Percentiles rank a stretch among this genome's conserved stretches.
phyloP scores from a whole-genome alignment of 2,329 filamentous ascomycete genomes.

The Allantophomopsis cytisporea region DNA sequence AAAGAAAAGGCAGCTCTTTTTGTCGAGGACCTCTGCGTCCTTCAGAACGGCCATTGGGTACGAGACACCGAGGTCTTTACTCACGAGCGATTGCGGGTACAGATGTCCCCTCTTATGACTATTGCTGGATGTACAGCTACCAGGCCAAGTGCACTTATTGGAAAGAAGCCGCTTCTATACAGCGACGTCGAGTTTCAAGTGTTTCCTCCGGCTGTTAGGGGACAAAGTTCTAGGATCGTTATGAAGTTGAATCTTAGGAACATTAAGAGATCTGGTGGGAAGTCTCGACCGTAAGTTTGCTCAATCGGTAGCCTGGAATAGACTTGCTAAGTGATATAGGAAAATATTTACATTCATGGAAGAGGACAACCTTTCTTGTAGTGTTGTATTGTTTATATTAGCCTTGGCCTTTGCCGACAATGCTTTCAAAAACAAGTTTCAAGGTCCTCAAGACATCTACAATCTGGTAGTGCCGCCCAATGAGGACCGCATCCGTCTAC shows the following conservation, averaged over 20 bases:
- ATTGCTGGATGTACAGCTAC: slow-evolving; percentile 12
- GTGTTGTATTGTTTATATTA: slow-evolving; percentile 9
- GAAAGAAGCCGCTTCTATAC: slow-evolving; percentile 9
- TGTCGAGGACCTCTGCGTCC: slow-evolving; percentile 11
- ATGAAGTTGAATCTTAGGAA: slow-evolving; percentile 12
- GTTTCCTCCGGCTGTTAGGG: slow-evolving; percentile 9
- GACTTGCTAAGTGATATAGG: slow-evolving; percentile 5
- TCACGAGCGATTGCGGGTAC: slow-evolving; percentile 12
- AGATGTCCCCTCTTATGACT: slow-evolving; percentile 9
- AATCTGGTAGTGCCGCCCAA: slow-evolving; percentile 9
- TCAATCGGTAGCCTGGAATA: background rate
- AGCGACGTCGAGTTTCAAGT: slow-evolving; percentile 14
- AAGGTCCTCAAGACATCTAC: slow-evolving; percentile 11
- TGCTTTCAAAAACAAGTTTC: slow-evolving; percentile 12
- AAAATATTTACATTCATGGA: slow-evolving; percentile 14
- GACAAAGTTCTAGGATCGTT: slow-evolving; percentile 8
- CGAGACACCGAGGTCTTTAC: slow-evolving; percentile 10
- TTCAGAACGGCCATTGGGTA: slow-evolving; percentile 12
- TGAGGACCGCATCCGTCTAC: slow-evolving; percentile 9
- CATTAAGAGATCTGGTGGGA: slow-evolving; percentile 13
- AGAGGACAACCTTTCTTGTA: slow-evolving; percentile 9
- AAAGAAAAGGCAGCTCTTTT: slow-evolving; percentile 11
- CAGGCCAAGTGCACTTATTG: slow-evolving; percentile 12
- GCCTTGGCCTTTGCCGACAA: slow-evolving; percentile 13
- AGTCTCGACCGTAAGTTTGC: slow-evolving; percentile 8